A percentile compares a stretch with the other conserved stretches of the same genome.
phyloP scores from a whole-genome alignment of 192 early-diverging fungal genomes.

The Backusella westeae region DNA sequence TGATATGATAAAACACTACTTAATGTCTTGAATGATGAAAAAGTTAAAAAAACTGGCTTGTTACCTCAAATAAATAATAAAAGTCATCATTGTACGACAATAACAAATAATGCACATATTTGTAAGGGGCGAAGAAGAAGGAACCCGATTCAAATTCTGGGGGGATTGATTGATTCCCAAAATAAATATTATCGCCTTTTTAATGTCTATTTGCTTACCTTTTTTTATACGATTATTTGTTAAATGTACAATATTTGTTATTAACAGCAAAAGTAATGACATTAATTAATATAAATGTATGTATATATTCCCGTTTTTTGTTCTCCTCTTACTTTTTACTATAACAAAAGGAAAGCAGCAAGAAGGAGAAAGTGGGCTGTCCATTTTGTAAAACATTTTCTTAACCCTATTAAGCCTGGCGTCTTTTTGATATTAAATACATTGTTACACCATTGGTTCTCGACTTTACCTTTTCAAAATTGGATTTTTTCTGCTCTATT shows the following conservation, averaged over 20 bases:
- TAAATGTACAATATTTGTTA: neutral
- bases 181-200: neutral
- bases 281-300: neutral
- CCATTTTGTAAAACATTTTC: conserved; percentile 2
- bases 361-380: neutral
- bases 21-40: neutral
- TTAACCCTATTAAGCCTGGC: neutral
- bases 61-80: conserved; percentile 7
- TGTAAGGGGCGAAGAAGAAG: neutral
- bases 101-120: neutral
- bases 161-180: neutral
- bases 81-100: neutral
- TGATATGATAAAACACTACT: neutral
- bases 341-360: neutral
- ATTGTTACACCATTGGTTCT: neutral
- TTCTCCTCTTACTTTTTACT: neutral
- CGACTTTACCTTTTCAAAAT: neutral
- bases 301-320: too few relatives aligned
- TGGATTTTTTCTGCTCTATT: neutral
- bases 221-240: neutral
- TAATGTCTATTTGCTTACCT: neutral
- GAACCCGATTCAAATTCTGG: neutral
- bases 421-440: neutral
- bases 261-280: neutral
- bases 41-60: neutral